Conservation (phyloP, 2,329 filamentous ascomycete genomes). For the Ceratocystiopsis minuta region DNA sequence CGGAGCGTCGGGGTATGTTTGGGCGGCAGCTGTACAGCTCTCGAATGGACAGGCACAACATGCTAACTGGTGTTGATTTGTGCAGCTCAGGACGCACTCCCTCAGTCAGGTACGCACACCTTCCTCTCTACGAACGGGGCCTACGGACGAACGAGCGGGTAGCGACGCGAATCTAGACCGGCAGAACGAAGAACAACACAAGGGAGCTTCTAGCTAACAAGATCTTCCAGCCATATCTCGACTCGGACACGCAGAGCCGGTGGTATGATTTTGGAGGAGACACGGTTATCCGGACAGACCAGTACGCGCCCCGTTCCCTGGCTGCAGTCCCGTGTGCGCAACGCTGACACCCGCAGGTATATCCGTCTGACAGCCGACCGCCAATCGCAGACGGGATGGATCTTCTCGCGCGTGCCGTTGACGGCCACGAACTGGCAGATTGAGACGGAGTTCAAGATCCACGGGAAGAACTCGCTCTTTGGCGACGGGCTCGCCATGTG, state of each 20-base stretch:
- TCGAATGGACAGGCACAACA: too few relatives aligned
- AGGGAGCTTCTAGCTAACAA: neutral
- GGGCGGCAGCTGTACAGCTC: too few relatives aligned
- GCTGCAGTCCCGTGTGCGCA: too few relatives aligned
- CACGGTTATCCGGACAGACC: conserved; percentile 60
- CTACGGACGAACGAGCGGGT: neutral
- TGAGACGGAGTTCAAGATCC: conserved; percentile 87
- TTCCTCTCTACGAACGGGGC: neutral
- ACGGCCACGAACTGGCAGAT: conserved; percentile 99
- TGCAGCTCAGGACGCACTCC: conserved; percentile 70
- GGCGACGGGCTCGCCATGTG: conserved; percentile 96
- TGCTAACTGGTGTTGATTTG: conserved; percentile 4
- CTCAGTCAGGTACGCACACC: conserved; percentile 48
- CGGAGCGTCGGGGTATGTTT: conserved; percentile 25
- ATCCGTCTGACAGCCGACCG: conserved; percentile 83
- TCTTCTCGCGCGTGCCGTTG: conserved; percentile 83
- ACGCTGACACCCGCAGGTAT: conserved; percentile 37
- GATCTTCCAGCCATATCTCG: conserved; percentile 63
- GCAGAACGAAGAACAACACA: neutral
- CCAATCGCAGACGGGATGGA: conserved; percentile 78
- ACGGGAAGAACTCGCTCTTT: conserved; percentile 74
- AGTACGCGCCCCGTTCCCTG: conserved; percentile 27
- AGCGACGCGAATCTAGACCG: neutral
- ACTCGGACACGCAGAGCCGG: conserved; percentile 93
- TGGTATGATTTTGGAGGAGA: conserved; percentile 99